These are phyloP conservation scores for Colletotrichum simmondsii DNA, from an alignment of 2,329 filamentous ascomycete genomes.

Conservation along the genomic window DNA sequence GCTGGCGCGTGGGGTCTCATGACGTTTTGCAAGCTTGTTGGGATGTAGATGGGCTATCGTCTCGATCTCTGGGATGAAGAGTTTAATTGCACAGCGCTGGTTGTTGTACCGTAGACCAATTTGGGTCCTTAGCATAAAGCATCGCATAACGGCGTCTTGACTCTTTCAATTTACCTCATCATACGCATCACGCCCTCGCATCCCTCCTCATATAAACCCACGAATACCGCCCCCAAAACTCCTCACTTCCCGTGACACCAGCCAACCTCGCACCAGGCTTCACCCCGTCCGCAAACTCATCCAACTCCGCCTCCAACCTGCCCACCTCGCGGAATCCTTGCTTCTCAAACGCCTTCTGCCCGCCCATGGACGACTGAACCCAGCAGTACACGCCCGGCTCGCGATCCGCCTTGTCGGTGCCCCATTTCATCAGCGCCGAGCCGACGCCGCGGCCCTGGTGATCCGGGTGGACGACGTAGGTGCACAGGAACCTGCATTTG, in stretches of 20 bases:
- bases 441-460: slow-evolving; percentile 47
- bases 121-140: not conserved
- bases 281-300: not conserved
- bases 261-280: not conserved
- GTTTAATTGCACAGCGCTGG: not conserved
- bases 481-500: slow-evolving; percentile 48
- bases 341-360: slow-evolving; percentile 41
- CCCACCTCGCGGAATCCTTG: slow-evolving; percentile 42
- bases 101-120: not conserved
- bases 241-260: slow-evolving; percentile 30
- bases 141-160: not conserved
- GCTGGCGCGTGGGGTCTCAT: slow-evolving; percentile 38
- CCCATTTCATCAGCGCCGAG: slow-evolving; percentile 44
- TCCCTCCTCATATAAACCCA: slow-evolving; percentile 46
- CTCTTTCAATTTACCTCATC: not conserved
- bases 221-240: slow-evolving; percentile 37
- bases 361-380: slow-evolving; percentile 42
- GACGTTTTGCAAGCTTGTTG: slow-evolving; percentile 37
- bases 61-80: too few species aligned
- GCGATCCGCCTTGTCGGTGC: slow-evolving; percentile 42
- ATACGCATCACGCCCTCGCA: not conserved
- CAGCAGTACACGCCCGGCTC: slow-evolving; percentile 42
- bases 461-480: slow-evolving; percentile 44
- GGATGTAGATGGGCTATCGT: slow-evolving; percentile 12
- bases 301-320: slow-evolving; percentile 6